These are phyloP conservation scores for Setaria viridis DNA, from an alignment of 202 grass and related monocot genomes.

Conservation along the genomic window DNA sequence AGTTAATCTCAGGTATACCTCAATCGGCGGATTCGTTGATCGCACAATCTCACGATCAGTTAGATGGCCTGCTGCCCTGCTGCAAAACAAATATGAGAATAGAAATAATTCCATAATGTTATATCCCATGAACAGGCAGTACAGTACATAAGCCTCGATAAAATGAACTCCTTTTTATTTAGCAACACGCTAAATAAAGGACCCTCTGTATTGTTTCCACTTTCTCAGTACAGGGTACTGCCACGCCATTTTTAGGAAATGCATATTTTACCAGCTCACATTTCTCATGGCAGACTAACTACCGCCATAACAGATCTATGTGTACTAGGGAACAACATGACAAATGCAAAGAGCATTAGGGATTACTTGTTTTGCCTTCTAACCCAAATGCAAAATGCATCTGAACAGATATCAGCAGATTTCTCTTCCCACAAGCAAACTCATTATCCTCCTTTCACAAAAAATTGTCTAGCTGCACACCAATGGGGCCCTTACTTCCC, in stretches of 20 bases:
- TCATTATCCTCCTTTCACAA: neutral
- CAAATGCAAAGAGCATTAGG: conserved; percentile 27
- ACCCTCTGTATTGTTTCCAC: neutral
- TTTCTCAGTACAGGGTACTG: conserved; percentile 22
- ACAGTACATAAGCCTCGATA: neutral
- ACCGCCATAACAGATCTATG: conserved; percentile 14
- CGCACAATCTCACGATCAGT: neutral
- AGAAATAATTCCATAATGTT: conserved; percentile 25
- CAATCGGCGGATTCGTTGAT: neutral
- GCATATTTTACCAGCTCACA: conserved; percentile 9
- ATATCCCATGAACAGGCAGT: neutral
- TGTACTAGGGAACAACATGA: conserved; percentile 30
- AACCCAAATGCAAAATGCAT: conserved; percentile 31
- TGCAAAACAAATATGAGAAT: conserved; percentile 34
- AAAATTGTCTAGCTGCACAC: neutral
- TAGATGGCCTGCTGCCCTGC: neutral
- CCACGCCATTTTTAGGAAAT: neutral
- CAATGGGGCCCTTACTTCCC: conserved; percentile 40
- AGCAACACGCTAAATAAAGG: neutral
- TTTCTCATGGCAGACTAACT: conserved; percentile 29
- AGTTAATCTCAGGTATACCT: neutral
- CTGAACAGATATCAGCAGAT: conserved; percentile 16
- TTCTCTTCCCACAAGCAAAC: conserved; percentile 32
- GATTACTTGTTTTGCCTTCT: conserved; percentile 39
- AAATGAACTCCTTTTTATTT: neutral